These are phyloP conservation scores for Talaromyces sp. DNA, from an alignment of 2,329 filamentous ascomycete species.

Conservation along the genomic window DNA sequence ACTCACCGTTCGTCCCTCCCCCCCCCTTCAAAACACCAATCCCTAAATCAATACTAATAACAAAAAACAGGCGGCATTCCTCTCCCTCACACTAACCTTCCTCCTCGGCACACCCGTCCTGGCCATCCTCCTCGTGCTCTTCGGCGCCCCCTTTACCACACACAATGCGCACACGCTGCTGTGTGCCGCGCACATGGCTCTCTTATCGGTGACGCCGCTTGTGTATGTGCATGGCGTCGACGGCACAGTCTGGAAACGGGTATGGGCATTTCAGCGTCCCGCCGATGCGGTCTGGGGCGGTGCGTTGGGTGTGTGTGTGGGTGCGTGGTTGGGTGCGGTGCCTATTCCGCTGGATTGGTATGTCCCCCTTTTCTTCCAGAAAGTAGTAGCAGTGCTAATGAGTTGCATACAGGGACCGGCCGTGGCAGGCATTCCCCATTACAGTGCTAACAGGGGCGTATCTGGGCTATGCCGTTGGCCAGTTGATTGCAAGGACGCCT, in stretches of 20 bases:
- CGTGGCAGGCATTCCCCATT: conserved; percentile 97
- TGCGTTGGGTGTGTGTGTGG: conserved; percentile 69
- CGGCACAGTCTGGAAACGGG: conserved; percentile 61
- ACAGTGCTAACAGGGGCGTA: conserved; percentile 84
- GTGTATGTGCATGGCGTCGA: conserved; percentile 84
- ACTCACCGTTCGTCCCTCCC: conserved; percentile 4
- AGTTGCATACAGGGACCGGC: conserved; percentile 62
- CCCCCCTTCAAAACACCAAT: not conserved
- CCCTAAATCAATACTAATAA: not conserved
- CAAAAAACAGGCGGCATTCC: conserved; percentile 58
- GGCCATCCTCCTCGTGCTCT: conserved; percentile 67
- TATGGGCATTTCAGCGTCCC: conserved; percentile 64
- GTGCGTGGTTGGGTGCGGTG: conserved; percentile 88
- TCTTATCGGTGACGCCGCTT: conserved; percentile 72
- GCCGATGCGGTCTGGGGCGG: conserved; percentile 82
- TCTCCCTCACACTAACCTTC: conserved; percentile 56
- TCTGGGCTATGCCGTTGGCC: conserved; percentile 66
- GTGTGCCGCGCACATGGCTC: conserved; percentile 72
- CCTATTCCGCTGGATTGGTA: conserved; percentile 93
- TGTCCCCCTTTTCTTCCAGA: conserved; percentile 17
- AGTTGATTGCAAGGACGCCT: conserved; percentile 24
- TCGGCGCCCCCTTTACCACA: conserved; percentile 84
- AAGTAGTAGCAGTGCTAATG: not conserved
- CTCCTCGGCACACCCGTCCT: conserved; percentile 55
- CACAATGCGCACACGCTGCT: conserved; percentile 74